Conservation (phyloP, 352 stramenopile genomes). For the Pythium pyrilobum region DNA sequence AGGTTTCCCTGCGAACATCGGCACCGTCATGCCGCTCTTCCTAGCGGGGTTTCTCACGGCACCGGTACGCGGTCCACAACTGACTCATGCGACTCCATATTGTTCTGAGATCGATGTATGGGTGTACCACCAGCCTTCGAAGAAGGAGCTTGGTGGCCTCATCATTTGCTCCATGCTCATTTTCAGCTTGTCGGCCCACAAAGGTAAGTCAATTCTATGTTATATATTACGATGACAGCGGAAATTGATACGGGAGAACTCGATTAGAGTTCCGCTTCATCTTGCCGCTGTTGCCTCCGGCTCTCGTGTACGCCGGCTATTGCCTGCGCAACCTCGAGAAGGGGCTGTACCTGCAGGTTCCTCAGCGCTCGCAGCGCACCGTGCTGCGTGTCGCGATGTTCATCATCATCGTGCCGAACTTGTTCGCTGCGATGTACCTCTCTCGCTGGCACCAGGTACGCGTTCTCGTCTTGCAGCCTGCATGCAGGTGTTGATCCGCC, state of each 20-base stretch:
- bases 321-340: constrained; percentile 68
- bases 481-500: too few species aligned
- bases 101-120: neutral
- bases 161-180: constrained; percentile 70
- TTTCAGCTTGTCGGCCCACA: constrained; percentile 76
- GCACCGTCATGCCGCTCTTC: constrained; percentile 41
- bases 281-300: constrained; percentile 65
- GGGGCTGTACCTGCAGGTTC: constrained; percentile 50
- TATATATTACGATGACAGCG: too few species aligned
- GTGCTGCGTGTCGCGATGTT: constrained; percentile 45
- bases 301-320: constrained; percentile 72
- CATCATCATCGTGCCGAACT: constrained; percentile 56
- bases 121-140: constrained; percentile 25
- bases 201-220: constrained; percentile 36
- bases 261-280: constrained; percentile 77
- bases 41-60: constrained; percentile 52
- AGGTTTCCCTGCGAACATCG: constrained; percentile 68
- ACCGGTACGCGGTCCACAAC: constrained; percentile 25
- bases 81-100: neutral
- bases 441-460: constrained; percentile 51
- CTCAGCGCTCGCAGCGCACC: constrained; percentile 46
- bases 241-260: too few species aligned
- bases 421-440: constrained; percentile 62
- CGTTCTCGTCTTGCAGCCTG: neutral
- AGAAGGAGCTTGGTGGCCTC: constrained; percentile 60